Evolutionary conservation across 495 filamentous ascomycete genomes (phyloP).

Genomic region (Rostrohypoxylon terebratum): DNA sequence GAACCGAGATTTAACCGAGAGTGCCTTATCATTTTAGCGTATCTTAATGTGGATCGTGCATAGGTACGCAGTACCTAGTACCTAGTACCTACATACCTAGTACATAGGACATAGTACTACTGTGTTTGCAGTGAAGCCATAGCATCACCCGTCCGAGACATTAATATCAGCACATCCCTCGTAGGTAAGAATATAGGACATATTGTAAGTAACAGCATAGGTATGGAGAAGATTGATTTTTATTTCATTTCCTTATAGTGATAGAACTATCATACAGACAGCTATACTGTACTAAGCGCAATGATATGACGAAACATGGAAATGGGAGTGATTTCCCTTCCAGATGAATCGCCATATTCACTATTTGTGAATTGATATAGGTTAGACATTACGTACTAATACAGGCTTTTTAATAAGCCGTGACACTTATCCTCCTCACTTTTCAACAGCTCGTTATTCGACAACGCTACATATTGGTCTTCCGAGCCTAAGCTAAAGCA

Average conservation of each 20-base stretch:
- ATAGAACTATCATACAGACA: neutral
- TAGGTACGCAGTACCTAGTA: too few relatives aligned
- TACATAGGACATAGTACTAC: too few relatives aligned
- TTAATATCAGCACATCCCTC: too few relatives aligned
- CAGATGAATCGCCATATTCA: neutral
- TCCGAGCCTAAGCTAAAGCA: neutral
- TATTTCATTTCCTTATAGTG: too few relatives aligned
- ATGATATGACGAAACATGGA: neutral
- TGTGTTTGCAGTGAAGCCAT: neutral
- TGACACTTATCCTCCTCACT: constrained; percentile 19
- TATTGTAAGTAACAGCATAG: too few relatives aligned
- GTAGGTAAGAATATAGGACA: too few relatives aligned
- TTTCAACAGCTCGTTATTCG: constrained; percentile 6
- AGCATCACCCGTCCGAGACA: too few relatives aligned
- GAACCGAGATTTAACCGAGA: constrained; percentile 10
- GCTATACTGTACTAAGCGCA: neutral
- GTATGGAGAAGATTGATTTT: too few relatives aligned
- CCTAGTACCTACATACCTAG: too few relatives aligned
- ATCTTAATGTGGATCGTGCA: neutral
- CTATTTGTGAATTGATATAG: neutral
- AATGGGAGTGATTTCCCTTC: neutral
- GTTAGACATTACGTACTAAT: constrained; percentile 43
- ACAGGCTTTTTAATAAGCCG: constrained; percentile 23
- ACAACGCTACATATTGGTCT: constrained; percentile 1
- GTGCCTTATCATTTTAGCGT: neutral